phyloP scores from a whole-genome alignment of 306 rosid genomes.

The Senna siamea region DNA sequence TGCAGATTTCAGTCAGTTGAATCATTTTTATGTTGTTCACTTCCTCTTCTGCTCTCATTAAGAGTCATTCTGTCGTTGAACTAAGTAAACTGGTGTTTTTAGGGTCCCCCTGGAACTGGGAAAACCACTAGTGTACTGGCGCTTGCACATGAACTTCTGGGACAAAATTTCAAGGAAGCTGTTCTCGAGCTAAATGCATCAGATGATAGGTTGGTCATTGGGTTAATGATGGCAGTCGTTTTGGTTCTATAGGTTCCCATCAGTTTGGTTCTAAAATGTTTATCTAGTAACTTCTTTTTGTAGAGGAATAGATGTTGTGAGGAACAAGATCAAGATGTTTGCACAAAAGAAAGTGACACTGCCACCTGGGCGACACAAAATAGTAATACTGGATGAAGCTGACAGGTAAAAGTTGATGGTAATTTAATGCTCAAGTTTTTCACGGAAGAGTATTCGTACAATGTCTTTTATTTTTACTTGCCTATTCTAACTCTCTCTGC shows the following conservation, averaged over 20 bases:
- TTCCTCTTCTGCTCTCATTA: not conserved
- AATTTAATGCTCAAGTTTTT: constrained; percentile 4
- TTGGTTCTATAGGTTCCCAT: not conserved
- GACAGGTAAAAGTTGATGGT: constrained; percentile 63
- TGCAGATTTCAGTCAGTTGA: not conserved
- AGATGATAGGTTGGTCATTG: constrained; percentile 74
- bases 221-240: not conserved
- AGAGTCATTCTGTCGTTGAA: constrained; percentile 23
- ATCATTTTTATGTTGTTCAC: not conserved
- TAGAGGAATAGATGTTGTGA: constrained; percentile 96
- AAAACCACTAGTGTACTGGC: constrained; percentile 96
- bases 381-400: constrained; percentile 94
- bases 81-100: constrained; percentile 18
- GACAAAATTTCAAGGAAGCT: constrained; percentile 83
- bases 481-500: not conserved
- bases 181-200: constrained; percentile 95
- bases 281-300: constrained; percentile 4
- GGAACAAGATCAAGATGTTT: constrained; percentile 98
- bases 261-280: not conserved
- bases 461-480: not conserved
- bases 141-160: constrained; percentile 87
- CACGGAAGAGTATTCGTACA: not conserved
- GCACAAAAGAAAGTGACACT: constrained; percentile 90
- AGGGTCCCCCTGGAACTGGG: constrained; percentile 99
- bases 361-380: constrained; percentile 80